Evolutionary conservation across 169 alveolate genomes (phyloP).

Genomic region (Cryptosporidium sp.): DNA sequence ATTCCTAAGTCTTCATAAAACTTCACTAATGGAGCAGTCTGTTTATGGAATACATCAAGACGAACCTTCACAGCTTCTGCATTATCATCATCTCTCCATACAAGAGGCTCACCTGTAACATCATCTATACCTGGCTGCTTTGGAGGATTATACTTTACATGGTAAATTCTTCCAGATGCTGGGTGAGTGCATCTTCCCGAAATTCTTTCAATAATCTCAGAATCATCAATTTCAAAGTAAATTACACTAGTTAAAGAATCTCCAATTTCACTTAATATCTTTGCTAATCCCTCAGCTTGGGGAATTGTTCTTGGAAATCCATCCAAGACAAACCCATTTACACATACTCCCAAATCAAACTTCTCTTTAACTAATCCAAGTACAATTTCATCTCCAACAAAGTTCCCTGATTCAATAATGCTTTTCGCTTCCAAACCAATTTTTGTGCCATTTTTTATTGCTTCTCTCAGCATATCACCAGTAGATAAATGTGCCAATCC

Average conservation of each 20-base stretch:
- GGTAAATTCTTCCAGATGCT: slow-evolving; percentile 95
- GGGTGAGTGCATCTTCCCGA: slow-evolving; percentile 93
- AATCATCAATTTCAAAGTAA: slow-evolving; percentile 90
- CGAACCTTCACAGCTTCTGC: slow-evolving; percentile 85
- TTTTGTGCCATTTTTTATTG: slow-evolving; percentile 89
- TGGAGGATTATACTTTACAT: slow-evolving; percentile 93
- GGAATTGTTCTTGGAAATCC: slow-evolving; percentile 94
- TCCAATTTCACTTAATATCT: slow-evolving; percentile 79
- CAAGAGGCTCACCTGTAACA: slow-evolving; percentile 90
- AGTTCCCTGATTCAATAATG: slow-evolving; percentile 91
- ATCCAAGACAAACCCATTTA: slow-evolving; percentile 92
- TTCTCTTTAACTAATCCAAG: slow-evolving; percentile 88
- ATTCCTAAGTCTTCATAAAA: slow-evolving; percentile 83
- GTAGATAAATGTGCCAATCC: slow-evolving; percentile 90
- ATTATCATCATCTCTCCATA: slow-evolving; percentile 87
- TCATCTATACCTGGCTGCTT: slow-evolving; percentile 89
- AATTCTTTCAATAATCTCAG: slow-evolving; percentile 89
- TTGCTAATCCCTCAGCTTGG: slow-evolving; percentile 90
- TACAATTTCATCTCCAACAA: slow-evolving; percentile 92
- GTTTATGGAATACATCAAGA: slow-evolving; percentile 80
- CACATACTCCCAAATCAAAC: slow-evolving; percentile 88
- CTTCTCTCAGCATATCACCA: slow-evolving; percentile 93
- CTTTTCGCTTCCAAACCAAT: slow-evolving; percentile 91
- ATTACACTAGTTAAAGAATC: slow-evolving; percentile 86
- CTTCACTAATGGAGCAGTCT: slow-evolving; percentile 85